Percentiles rank a stretch among this genome's conserved stretches.
These are phyloP conservation scores for Leishmania arabica DNA, from an alignment of 208 protist genomes.

Conservation along the genomic window DNA sequence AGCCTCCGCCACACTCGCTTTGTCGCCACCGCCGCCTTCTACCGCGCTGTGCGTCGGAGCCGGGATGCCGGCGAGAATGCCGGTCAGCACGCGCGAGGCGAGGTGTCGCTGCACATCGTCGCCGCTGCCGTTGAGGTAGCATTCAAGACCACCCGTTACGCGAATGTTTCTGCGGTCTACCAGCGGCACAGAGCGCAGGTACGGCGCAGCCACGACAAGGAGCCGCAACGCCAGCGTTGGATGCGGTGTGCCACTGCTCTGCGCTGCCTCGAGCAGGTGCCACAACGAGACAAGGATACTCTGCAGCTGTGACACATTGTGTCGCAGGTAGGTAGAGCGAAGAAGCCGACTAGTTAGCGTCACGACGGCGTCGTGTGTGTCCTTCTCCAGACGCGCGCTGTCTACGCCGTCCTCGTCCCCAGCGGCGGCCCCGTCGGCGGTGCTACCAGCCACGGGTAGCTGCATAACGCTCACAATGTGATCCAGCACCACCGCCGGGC, in stretches of 20 bases:
- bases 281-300: slow-evolving; percentile 38
- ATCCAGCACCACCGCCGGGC: slow-evolving; percentile 43
- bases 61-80: slow-evolving; percentile 53
- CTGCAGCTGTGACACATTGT: slow-evolving; percentile 71
- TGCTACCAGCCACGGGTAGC: slow-evolving; percentile 15
- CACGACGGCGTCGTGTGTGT: slow-evolving; percentile 37
- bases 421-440: slow-evolving; percentile 1
- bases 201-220: slow-evolving; percentile 62
- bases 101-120: slow-evolving; percentile 41
- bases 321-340: slow-evolving; percentile 44
- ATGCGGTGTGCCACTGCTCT: slow-evolving; percentile 12
- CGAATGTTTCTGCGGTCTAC: slow-evolving; percentile 50
- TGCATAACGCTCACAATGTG: slow-evolving; percentile 33
- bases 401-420: slow-evolving; percentile 3
- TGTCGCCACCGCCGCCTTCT: neutral
- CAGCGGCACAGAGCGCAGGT: slow-evolving; percentile 66
- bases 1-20: neutral
- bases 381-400: slow-evolving; percentile 16
- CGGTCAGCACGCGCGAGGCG: slow-evolving; percentile 50
- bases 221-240: slow-evolving; percentile 32
- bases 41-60: slow-evolving; percentile 4
- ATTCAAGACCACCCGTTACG: slow-evolving; percentile 34
- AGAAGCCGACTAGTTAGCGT: slow-evolving; percentile 42
- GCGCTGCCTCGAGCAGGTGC: slow-evolving; percentile 21
- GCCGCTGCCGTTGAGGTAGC: slow-evolving; percentile 35